phyloP scores from a whole-genome alignment of 1,139 yeast species.

The Meyerozyma athensensis region DNA sequence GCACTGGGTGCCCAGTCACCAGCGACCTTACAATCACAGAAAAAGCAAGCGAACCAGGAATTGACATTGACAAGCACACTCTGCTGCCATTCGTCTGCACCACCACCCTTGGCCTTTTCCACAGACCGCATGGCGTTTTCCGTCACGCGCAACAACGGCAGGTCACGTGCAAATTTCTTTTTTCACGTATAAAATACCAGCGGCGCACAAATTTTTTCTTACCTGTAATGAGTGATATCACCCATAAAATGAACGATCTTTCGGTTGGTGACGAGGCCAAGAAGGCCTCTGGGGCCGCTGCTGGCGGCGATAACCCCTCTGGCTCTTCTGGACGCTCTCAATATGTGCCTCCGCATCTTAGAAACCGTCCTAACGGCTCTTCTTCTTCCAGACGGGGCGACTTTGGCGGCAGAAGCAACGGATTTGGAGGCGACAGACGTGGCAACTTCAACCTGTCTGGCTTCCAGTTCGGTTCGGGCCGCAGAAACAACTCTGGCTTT shows the following conservation, averaged over 20 bases:
- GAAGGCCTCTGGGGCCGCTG: constrained; percentile 11
- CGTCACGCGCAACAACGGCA: neutral
- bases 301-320: constrained; percentile 11
- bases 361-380: constrained; percentile 28
- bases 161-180: constrained; percentile 3
- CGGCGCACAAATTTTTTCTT: constrained; percentile 3
- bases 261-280: constrained; percentile 26
- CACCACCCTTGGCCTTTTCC: too few relatives aligned
- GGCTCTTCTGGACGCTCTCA: constrained; percentile 14
- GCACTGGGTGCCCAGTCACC: neutral
- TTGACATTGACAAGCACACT: too few relatives aligned
- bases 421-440: constrained; percentile 14
- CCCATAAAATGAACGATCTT: constrained; percentile 42
- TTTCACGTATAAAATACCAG: constrained; percentile 1
- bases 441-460: constrained; percentile 20
- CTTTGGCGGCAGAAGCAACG: constrained; percentile 17
- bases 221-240: constrained; percentile 34
- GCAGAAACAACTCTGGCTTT: constrained; percentile 28
- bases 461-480: constrained; percentile 19
- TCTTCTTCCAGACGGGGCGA: constrained; percentile 10
- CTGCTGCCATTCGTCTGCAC: neutral
- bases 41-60: too few relatives aligned
- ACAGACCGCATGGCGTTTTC: too few relatives aligned
- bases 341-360: constrained; percentile 72
- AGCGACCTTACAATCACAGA: neutral